Evolutionary conservation across 129 eudicot species (phyloP).

Genomic region (Sambucus nigra): DNA sequence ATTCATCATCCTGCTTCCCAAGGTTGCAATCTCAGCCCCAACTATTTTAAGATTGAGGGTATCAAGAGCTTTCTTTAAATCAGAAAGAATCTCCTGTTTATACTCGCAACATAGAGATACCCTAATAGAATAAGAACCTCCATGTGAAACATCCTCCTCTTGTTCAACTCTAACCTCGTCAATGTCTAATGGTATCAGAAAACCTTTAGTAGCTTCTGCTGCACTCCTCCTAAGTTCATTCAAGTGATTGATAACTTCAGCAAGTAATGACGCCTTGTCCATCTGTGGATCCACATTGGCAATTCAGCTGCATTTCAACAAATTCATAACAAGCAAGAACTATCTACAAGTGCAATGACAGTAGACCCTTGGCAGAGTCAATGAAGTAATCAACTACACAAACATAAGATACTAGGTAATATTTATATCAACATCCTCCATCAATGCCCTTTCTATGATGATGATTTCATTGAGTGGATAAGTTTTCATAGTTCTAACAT

Average conservation of each 20-base stretch:
- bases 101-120: conserved; percentile 75
- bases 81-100: conserved; percentile 58
- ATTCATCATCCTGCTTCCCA: conserved; percentile 63
- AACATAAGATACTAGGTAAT: no score
- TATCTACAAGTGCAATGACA: no score
- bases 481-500: no score
- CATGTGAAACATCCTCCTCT: conserved; percentile 24
- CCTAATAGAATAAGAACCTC: conserved; percentile 27
- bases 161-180: conserved; percentile 76
- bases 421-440: no score
- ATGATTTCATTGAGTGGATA: no score
- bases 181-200: conserved; percentile 60
- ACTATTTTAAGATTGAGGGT: conserved; percentile 47
- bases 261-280: conserved; percentile 88
- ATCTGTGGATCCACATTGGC: conserved; percentile 34
- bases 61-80: conserved; percentile 52
- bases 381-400: no score
- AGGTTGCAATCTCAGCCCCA: conserved; percentile 63
- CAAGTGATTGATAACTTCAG: conserved; percentile 54
- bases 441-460: no score
- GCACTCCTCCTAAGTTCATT: conserved; percentile 37
- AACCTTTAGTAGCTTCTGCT: conserved; percentile 49
- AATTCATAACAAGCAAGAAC: not conserved
- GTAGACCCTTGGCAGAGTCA: no score
- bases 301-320: not conserved